phyloP scores from a whole-genome alignment of 106 monocot genomes.

The Platanthera guangdongensis region DNA sequence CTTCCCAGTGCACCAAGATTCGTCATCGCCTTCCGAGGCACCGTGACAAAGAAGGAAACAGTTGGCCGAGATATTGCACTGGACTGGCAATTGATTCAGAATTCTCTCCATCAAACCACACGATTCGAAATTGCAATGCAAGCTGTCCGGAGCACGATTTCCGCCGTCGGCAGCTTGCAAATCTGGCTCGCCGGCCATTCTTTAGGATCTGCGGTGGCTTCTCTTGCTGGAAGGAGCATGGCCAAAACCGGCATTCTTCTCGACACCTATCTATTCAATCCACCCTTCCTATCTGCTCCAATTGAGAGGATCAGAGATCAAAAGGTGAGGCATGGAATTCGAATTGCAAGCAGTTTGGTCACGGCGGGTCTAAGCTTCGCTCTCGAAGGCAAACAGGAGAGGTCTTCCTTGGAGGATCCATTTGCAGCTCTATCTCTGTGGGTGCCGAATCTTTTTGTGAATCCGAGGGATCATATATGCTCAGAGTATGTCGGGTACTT shows the following conservation, averaged over 20 bases:
- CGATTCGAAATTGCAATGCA: constrained; percentile 64
- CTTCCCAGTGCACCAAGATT: constrained; percentile 40
- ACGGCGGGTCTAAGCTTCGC: constrained; percentile 72
- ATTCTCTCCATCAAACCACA: constrained; percentile 60
- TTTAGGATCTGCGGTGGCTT: constrained; percentile 69
- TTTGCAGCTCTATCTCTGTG: constrained; percentile 54
- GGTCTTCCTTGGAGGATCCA: constrained; percentile 23
- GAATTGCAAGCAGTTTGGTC: constrained; percentile 78
- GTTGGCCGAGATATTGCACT: constrained; percentile 48
- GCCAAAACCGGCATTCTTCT: constrained; percentile 49
- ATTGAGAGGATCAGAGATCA: constrained; percentile 73
- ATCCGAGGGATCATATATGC: constrained; percentile 75
- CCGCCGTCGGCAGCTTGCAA: constrained; percentile 32
- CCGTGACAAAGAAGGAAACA: constrained; percentile 56
- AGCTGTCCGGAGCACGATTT: constrained; percentile 55
- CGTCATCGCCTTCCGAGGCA: constrained; percentile 84
- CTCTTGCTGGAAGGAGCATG: constrained; percentile 74
- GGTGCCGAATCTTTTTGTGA: constrained; percentile 77
- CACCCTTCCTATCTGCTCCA: constrained; percentile 78
- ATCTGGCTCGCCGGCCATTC: constrained; percentile 93
- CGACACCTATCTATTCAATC: constrained; percentile 81
- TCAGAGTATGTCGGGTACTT: constrained; percentile 92
- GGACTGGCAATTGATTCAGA: constrained; percentile 59
- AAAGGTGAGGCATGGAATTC: constrained; percentile 64
- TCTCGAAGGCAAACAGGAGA: constrained; percentile 21